phyloP scores from a whole-genome alignment of 352 stramenopile genomes.

The Elongisporangium senticosum region DNA sequence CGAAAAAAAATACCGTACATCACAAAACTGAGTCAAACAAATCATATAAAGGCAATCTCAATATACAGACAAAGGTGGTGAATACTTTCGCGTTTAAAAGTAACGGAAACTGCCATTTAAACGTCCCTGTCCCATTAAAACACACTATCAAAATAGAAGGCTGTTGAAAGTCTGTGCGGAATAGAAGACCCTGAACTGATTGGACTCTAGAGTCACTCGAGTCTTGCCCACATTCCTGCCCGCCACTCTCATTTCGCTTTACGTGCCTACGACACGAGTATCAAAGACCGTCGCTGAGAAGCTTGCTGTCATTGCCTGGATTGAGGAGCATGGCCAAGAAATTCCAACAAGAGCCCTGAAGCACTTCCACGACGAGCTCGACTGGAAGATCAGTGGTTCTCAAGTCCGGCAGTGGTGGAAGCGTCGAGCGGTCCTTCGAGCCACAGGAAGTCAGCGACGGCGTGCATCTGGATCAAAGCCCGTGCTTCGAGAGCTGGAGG shows the following conservation, averaged over 20 bases:
- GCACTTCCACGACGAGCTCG: slow-evolving; percentile 6
- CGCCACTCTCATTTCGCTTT: not conserved
- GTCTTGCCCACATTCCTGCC: not conserved
- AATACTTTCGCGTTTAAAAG: too few relatives aligned
- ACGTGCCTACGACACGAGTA: not conserved
- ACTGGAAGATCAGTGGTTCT: slow-evolving; percentile 10
- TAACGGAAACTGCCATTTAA: too few relatives aligned
- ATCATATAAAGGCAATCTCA: too few relatives aligned
- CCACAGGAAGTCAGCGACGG: slow-evolving; percentile 2
- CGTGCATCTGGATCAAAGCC: slow-evolving; percentile 8
- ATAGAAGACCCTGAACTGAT: not conserved
- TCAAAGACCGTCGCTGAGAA: too few relatives aligned
- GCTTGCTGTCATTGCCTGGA: slow-evolving; percentile 11
- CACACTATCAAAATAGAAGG: too few relatives aligned
- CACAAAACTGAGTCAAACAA: too few relatives aligned
- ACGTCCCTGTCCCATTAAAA: too few relatives aligned
- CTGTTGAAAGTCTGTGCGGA: too few relatives aligned
- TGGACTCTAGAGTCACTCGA: too few relatives aligned
- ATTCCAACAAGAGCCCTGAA: slow-evolving; percentile 6
- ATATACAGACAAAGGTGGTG: too few relatives aligned
- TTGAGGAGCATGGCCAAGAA: slow-evolving; percentile 2
- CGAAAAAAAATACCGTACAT: too few relatives aligned
- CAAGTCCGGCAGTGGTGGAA: slow-evolving; percentile 13
- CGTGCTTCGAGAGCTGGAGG: slow-evolving; percentile 3
- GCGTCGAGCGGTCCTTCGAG: slow-evolving; percentile 10